These are phyloP conservation scores for Cymbopogon flexuosus DNA, from an alignment of 202 grass and related monocot genomes.

Conservation along the genomic window DNA sequence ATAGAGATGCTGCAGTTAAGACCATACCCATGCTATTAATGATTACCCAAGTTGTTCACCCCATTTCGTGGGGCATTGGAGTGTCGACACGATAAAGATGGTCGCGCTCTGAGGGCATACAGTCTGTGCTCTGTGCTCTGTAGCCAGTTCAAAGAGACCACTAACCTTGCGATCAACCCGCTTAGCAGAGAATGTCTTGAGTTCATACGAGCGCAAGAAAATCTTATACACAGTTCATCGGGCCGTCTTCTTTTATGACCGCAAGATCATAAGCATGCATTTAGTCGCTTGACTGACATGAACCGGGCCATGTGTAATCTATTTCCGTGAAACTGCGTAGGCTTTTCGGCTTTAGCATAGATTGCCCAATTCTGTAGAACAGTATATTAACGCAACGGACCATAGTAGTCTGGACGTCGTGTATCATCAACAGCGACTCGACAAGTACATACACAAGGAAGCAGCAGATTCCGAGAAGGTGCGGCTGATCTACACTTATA, in stretches of 20 bases:
- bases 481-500: too few species aligned
- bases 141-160: neutral
- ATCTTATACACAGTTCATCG: neutral
- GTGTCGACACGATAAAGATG: too few species aligned
- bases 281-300: neutral
- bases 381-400: neutral
- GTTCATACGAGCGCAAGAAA: neutral
- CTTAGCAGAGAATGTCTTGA: neutral
- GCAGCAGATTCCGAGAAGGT: slow-evolving; percentile 16
- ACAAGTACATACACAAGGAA: neutral
- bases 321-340: neutral
- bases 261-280: neutral
- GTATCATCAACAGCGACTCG: neutral
- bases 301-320: too few species aligned
- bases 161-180: neutral
- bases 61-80: too few species aligned
- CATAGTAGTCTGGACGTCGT: neutral
- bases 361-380: neutral
- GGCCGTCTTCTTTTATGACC: neutral
- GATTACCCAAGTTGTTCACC: neutral
- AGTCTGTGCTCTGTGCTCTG: neutral
- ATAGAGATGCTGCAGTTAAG: neutral
- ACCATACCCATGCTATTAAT: neutral
- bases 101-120: too few species aligned
- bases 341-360: neutral